phyloP scores from a whole-genome alignment of 179 eudicot species.

The Nepenthes alata region DNA sequence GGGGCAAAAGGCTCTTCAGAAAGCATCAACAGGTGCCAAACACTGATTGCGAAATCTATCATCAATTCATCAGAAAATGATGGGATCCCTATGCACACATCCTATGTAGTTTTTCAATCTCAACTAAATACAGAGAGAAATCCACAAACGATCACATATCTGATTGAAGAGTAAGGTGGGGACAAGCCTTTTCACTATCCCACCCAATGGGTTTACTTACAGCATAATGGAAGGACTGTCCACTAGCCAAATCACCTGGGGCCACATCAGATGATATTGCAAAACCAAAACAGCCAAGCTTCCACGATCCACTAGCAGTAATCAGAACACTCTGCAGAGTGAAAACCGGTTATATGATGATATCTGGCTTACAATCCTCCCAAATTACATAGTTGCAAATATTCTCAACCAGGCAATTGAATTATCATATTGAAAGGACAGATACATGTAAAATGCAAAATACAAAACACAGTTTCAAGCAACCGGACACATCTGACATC shows the following conservation, averaged over 20 bases:
- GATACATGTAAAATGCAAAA: too few species aligned
- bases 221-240: constrained; percentile 74
- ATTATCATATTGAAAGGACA: not conserved
- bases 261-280: constrained; percentile 65
- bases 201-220: constrained; percentile 35
- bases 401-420: not conserved
- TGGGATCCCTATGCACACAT: too few species aligned
- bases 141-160: not conserved
- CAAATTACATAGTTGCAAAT: not conserved
- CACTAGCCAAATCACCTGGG: constrained; percentile 35
- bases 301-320: constrained; percentile 95
- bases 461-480: too few species aligned
- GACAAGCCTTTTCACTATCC: not conserved
- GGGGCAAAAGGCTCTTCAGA: too few species aligned
- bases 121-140: not conserved
- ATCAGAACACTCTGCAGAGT: constrained; percentile 63
- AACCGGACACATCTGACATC: too few species aligned
- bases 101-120: not conserved
- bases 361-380: not conserved
- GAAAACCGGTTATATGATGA: constrained; percentile 5
- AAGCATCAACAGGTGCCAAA: too few species aligned
- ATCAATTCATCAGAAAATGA: too few species aligned
- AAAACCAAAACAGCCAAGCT: constrained; percentile 98
- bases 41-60: too few species aligned
- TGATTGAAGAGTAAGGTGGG: not conserved